These are phyloP conservation scores for Xylaria sp. DNA, from an alignment of 2,329 filamentous ascomycete species.

Conservation along the genomic window DNA sequence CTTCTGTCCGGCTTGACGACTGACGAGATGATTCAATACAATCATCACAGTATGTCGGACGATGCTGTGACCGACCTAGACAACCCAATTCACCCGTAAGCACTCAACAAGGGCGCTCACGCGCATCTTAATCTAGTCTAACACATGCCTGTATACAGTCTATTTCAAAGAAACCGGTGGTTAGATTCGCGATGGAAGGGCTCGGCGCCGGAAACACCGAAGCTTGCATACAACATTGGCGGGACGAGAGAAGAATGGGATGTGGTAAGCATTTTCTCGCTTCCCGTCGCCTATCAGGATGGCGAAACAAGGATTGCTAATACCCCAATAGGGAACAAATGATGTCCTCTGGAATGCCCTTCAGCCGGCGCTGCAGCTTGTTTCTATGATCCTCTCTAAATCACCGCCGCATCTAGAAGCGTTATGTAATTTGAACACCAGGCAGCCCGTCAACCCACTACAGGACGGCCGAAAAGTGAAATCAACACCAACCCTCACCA, in stretches of 20 bases:
- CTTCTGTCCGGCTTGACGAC: conserved; percentile 43
- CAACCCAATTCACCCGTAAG: conserved; percentile 42
- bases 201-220: conserved; percentile 10
- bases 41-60: conserved; percentile 38
- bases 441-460: conserved; percentile 23
- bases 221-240: conserved; percentile 41
- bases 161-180: conserved; percentile 38
- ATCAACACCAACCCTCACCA: conserved; percentile 18
- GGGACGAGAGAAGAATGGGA: conserved; percentile 42
- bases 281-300: neutral
- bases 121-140: neutral
- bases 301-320: neutral
- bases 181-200: conserved; percentile 29
- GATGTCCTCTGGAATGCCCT: conserved; percentile 43
- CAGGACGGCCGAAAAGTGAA: conserved; percentile 15
- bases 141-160: conserved; percentile 28
- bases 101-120: neutral
- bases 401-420: conserved; percentile 29
- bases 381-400: conserved; percentile 34
- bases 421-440: conserved; percentile 42
- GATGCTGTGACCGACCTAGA: conserved; percentile 33
- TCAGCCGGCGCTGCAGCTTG: conserved; percentile 44
- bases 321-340: conserved; percentile 36
- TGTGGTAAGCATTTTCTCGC: conserved; percentile 36
- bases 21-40: conserved; percentile 43